phyloP scores from a whole-genome alignment of 2,329 filamentous ascomycete species.

The Lecanicillium sp. region DNA sequence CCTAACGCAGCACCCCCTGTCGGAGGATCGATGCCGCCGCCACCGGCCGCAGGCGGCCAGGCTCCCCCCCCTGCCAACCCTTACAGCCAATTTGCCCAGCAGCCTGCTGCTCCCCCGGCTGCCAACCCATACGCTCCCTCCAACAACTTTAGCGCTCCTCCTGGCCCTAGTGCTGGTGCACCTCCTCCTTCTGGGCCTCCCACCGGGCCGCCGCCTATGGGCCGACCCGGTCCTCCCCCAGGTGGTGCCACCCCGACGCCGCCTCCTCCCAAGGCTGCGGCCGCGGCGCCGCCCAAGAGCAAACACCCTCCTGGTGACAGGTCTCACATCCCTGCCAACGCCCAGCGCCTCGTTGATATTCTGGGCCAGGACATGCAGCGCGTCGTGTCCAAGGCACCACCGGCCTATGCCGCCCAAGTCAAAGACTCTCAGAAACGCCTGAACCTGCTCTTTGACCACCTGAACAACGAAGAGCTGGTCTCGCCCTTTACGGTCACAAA shows the following conservation, averaged over 20 bases:
- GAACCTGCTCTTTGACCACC: slow-evolving; percentile 88
- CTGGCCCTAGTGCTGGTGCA: slow-evolving; percentile 34
- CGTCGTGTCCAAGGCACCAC: slow-evolving; percentile 77
- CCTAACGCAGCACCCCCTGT: slow-evolving; percentile 39
- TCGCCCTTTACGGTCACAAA: slow-evolving; percentile 70
- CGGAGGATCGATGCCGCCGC: slow-evolving; percentile 32
- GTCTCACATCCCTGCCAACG: slow-evolving; percentile 74
- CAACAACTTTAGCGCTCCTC: slow-evolving; percentile 44
- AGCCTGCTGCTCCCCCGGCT: slow-evolving; percentile 19
- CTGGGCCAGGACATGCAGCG: slow-evolving; percentile 81
- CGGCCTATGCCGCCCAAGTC: slow-evolving; percentile 82
- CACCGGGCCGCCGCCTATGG: slow-evolving; percentile 28
- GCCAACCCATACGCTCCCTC: slow-evolving; percentile 34
- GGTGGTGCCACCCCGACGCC: slow-evolving; percentile 26
- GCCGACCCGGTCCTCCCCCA: slow-evolving; percentile 26
- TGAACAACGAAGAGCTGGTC: slow-evolving; percentile 91
- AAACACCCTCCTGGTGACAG: slow-evolving; percentile 82
- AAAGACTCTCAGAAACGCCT: slow-evolving; percentile 91
- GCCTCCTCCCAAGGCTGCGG: slow-evolving; percentile 42
- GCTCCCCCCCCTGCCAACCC: slow-evolving; percentile 40
- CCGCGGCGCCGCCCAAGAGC: slow-evolving; percentile 46
- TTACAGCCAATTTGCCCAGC: slow-evolving; percentile 32
- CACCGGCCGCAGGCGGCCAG: slow-evolving; percentile 35
- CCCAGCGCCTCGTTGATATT: slow-evolving; percentile 74
- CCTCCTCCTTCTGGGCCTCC: slow-evolving; percentile 33